A percentile compares a stretch with the other conserved stretches of the same genome.
Conservation (phyloP, 345 rosid genomes). For the Clausena lansium region DNA sequence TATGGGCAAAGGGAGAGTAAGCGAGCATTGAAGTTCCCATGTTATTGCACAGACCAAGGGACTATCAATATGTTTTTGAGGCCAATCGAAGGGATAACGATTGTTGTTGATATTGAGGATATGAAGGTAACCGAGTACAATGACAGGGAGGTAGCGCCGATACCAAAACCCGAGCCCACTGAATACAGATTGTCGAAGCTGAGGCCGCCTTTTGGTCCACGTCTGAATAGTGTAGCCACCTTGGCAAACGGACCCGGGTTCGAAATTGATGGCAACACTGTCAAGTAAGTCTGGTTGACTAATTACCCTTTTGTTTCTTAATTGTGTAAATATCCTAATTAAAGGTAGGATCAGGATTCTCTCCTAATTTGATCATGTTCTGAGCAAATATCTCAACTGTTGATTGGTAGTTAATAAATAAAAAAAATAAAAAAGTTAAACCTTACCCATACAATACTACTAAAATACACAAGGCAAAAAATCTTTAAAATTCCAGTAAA, state of each 20-base stretch:
- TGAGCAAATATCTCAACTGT: no score
- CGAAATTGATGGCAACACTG: conserved; percentile 13
- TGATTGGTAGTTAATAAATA: no score
- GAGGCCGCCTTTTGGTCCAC: conserved; percentile 14
- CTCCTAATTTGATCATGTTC: no score
- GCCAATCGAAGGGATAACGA: conserved; percentile 21
- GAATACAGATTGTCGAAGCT: conserved; percentile 16
- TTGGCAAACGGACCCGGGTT: conserved; percentile 1
- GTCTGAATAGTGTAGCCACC: not conserved
- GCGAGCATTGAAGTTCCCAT: conserved; percentile 10
- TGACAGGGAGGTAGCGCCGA: conserved; percentile 1
- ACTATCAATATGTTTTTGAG: conserved; percentile 17
- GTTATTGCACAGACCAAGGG: conserved; percentile 7
- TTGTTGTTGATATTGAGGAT: conserved; percentile 16
- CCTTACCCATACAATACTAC: no score
- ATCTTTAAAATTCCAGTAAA: no score
- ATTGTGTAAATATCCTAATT: no score
- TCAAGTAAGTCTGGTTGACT: conserved; percentile 14
- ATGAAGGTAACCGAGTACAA: conserved; percentile 15
- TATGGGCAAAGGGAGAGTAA: conserved; percentile 18
- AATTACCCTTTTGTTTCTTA: no score
- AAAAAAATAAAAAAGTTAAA: no score
- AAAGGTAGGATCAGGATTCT: no score
- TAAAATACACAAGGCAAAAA: no score
- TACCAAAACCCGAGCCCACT: conserved; percentile 23